Percentiles rank a stretch among this genome's conserved stretches.
Evolutionary conservation across 116 monocot genomes (phyloP).

Genomic region (Phalaenopsis hybrid): DNA sequence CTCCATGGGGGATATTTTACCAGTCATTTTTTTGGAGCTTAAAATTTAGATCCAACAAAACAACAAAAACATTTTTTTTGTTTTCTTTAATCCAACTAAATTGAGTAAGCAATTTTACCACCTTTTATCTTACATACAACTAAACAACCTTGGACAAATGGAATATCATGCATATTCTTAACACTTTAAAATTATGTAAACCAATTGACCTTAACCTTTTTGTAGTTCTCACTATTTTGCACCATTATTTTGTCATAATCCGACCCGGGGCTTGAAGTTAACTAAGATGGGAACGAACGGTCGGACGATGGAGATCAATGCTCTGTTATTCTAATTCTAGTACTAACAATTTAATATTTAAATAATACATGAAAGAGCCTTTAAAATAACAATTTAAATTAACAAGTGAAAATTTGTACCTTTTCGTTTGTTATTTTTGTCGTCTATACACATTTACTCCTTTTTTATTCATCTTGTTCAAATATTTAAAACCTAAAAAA

Average conservation of each 20-base stretch:
- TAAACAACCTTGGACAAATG: background rate
- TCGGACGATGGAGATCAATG: too few species aligned
- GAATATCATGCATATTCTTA: background rate
- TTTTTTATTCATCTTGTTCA: too few species aligned
- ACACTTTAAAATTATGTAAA: background rate
- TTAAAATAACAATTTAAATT: too few species aligned
- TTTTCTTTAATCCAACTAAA: background rate
- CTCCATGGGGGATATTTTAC: background rate
- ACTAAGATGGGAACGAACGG: too few species aligned
- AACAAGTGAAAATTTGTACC: too few species aligned
- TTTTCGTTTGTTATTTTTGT: too few species aligned
- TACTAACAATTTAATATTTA: too few species aligned
- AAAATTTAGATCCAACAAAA: background rate
- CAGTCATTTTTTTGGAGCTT: background rate
- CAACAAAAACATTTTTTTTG: background rate
- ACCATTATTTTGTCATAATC: background rate
- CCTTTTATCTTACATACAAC: background rate
- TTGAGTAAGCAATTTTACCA: background rate
- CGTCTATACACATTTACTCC: too few species aligned
- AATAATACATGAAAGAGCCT: too few species aligned
- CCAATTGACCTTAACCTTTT: background rate
- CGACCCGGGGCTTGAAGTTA: too few species aligned
- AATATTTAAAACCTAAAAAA: too few species aligned
- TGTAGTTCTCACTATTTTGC: background rate
- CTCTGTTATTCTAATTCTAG: too few species aligned